A percentile compares a stretch with the other conserved stretches of the same genome.
These are phyloP conservation scores for Cardamine chenopodiifolia DNA, from an alignment of 345 rosid genomes.

Conservation along the genomic window DNA sequence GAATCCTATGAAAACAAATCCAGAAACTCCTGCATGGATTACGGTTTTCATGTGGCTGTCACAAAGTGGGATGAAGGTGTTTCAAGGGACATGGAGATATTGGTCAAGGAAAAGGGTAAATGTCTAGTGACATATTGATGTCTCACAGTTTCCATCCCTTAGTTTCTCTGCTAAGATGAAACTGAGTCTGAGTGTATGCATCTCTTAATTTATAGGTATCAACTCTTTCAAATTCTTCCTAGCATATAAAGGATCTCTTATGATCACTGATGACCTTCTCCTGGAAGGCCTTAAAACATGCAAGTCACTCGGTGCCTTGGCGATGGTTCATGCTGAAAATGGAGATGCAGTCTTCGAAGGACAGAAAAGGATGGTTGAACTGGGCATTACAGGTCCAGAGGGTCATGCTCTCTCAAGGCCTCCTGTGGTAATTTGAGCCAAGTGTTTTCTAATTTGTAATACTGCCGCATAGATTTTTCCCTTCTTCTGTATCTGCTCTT, in stretches of 20 bases:
- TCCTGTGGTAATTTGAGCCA: conserved; percentile 59
- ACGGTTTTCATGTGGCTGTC: conserved; percentile 96
- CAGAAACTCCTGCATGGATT: conserved; percentile 81
- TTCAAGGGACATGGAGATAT: conserved; percentile 80
- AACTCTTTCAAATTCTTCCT: conserved; percentile 98
- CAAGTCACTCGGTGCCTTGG: conserved; percentile 93
- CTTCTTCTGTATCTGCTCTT: conserved; percentile 3
- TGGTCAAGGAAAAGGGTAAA: conserved; percentile 87
- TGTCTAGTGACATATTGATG: conserved; percentile 1
- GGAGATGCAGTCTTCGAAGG: conserved; percentile 98
- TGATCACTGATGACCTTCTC: conserved; percentile 86
- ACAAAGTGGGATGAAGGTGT: conserved; percentile 89
- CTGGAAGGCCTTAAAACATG: conserved; percentile 81
- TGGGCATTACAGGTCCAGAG: conserved; percentile 95
- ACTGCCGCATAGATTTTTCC: background rate
- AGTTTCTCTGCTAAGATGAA: conserved; percentile 7
- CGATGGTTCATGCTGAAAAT: conserved; percentile 99
- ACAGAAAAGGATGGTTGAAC: conserved; percentile 85
- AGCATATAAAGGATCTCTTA: conserved; percentile 87
- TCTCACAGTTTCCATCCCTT: background rate
- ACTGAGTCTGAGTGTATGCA: conserved; percentile 7
- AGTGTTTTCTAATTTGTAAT: conserved; percentile 9
- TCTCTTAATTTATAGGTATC: conserved; percentile 58
- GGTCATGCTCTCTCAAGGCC: conserved; percentile 98
- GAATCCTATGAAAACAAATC: conserved; percentile 75